These are phyloP conservation scores for Ceratocystis alfenasii DNA, from an alignment of 2,329 filamentous ascomycete genomes.

Conservation along the genomic window DNA sequence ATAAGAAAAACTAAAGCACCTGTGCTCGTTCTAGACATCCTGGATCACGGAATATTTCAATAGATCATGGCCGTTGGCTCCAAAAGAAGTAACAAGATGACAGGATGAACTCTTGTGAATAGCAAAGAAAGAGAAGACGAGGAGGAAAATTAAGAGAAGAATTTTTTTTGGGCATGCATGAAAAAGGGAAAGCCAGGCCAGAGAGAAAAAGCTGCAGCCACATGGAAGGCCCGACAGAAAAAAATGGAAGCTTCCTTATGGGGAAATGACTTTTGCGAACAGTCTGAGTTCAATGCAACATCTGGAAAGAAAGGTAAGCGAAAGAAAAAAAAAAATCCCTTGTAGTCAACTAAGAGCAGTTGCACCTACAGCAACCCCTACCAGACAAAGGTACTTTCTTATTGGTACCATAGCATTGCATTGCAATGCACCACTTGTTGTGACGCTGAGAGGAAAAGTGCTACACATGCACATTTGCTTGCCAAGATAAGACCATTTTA, in stretches of 20 bases:
- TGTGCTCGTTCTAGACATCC: neutral
- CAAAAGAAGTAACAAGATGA: neutral
- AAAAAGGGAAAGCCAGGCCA: constrained; percentile 2
- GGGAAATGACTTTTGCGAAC: neutral
- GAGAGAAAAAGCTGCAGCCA: constrained; percentile 12
- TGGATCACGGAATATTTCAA: neutral
- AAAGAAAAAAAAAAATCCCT: neutral
- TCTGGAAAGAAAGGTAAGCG: neutral
- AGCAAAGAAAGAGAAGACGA: neutral
- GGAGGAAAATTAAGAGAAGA: neutral
- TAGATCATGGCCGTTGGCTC: neutral
- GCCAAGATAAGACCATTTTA: neutral
- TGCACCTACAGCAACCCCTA: no score
- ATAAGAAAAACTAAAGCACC: neutral
- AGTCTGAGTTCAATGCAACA: neutral
- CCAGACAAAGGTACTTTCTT: neutral
- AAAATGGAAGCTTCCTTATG: constrained; percentile 1
- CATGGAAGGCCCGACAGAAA: constrained; percentile 14
- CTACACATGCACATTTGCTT: neutral
- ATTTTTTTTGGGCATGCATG: neutral
- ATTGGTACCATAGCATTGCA: neutral
- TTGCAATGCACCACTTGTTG: no score
- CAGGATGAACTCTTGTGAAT: neutral
- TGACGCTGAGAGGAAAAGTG: no score
- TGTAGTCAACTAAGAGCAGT: neutral